Conservation (phyloP, 257 asterid species). For the Catharanthus roseus region DNA sequence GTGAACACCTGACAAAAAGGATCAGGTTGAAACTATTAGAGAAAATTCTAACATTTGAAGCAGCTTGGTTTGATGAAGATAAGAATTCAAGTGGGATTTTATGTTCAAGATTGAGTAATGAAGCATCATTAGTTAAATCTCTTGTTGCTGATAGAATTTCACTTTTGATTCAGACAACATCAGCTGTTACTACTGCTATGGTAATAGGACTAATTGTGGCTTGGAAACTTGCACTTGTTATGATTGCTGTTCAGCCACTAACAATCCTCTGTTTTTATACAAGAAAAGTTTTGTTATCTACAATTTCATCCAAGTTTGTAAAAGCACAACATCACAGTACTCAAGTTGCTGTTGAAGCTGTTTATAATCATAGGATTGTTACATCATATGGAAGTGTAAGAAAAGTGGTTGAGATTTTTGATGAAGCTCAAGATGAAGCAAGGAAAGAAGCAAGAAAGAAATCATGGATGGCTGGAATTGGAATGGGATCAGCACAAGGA, state of each 20-base stretch:
- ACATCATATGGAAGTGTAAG: slow-evolving; percentile 59
- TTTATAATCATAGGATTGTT: slow-evolving; percentile 62
- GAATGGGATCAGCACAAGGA: slow-evolving; percentile 95
- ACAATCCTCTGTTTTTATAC: slow-evolving; percentile 66
- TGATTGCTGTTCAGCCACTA: slow-evolving; percentile 85
- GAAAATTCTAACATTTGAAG: slow-evolving; percentile 59
- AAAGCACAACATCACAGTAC: slow-evolving; percentile 72
- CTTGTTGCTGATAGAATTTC: slow-evolving; percentile 69
- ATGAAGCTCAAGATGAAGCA: slow-evolving; percentile 73
- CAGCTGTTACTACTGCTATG: slow-evolving; percentile 64
- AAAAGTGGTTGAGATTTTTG: slow-evolving; percentile 61
- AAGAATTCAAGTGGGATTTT: slow-evolving; percentile 58
- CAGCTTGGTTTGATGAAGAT: slow-evolving; percentile 81
- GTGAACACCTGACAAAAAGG: slow-evolving; percentile 59
- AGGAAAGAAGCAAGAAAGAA: slow-evolving; percentile 71
- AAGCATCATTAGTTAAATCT: slow-evolving; percentile 78
- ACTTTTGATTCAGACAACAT: slow-evolving; percentile 52
- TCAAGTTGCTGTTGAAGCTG: slow-evolving; percentile 76
- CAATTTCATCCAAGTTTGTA: slow-evolving; percentile 55
- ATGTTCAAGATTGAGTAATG: slow-evolving; percentile 58
- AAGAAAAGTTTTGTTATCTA: slow-evolving; percentile 55
- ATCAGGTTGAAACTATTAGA: slow-evolving; percentile 52
- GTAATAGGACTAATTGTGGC: slow-evolving; percentile 63
- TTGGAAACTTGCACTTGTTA: slow-evolving; percentile 82
- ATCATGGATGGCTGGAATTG: slow-evolving; percentile 72